Percentiles rank a stretch among this genome's conserved stretches.
Evolutionary conservation across 2,329 filamentous ascomycete genomes (phyloP).

Genomic region (Pestalotiopsis fici): DNA sequence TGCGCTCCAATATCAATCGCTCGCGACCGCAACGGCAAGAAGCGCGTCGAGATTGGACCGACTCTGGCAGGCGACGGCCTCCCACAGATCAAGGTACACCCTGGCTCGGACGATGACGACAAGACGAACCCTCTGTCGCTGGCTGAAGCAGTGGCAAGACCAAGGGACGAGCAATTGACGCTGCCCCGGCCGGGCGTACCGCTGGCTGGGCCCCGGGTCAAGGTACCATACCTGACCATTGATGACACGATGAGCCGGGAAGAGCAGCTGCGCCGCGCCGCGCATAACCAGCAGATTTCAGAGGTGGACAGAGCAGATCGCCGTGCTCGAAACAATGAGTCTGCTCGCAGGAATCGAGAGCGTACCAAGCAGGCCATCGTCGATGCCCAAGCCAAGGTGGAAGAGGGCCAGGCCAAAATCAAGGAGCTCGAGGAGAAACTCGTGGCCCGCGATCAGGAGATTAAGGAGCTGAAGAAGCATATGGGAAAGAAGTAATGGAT

Average conservation of each 20-base stretch:
- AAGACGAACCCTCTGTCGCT: not conserved
- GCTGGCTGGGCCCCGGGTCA: not conserved
- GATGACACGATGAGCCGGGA: constrained; percentile 1
- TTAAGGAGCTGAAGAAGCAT: not conserved
- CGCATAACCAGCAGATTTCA: constrained; percentile 4
- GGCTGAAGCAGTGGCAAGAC: not conserved
- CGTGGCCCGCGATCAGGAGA: not conserved
- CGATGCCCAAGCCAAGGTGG: not conserved
- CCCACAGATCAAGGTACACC: not conserved
- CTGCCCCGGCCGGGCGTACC: not conserved
- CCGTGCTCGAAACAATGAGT: constrained; percentile 2
- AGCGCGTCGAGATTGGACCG: not conserved
- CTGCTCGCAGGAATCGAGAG: not conserved
- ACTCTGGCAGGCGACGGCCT: not conserved
- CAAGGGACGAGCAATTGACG: constrained; percentile 1
- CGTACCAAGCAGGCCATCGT: not conserved
- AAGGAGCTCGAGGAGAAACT: not conserved
- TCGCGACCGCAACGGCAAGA: not conserved
- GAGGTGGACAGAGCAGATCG: not conserved
- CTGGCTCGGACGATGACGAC: not conserved
- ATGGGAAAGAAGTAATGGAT: not conserved
- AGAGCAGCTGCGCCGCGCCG: not conserved
- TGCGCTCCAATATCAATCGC: not conserved
- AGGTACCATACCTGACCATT: not conserved
- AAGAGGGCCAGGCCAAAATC: not conserved